Base-by-base conservation (phyloP, 176 grass and related monocot genomes). In the Juncus effusus region DNA sequence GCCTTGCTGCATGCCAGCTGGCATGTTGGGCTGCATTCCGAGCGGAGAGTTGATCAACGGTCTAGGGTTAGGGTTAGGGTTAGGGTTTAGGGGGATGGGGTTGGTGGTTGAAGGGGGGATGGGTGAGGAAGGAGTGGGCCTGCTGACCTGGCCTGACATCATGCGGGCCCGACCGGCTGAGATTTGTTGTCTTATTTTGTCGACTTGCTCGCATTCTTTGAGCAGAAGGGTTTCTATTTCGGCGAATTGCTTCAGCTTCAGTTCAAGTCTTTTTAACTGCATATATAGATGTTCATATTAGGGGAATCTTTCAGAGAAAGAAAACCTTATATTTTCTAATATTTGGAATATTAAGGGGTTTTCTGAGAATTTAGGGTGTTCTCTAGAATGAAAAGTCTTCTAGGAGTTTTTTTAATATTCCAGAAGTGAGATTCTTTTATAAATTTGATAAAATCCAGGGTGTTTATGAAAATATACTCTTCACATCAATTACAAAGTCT, bases 151-250 rank as follows among this genome's bases (percentile, higher is more conserved):
- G 4, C 44, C 44, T 47, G 44, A 79, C 53, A 86, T 67, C 76
- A 86, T 82, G 38, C 76, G 80, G 1, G 59, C 70, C 12, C 80
- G 77, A 5, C 86, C 82, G 16, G 88, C 80, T 45, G 78, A 75
- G 62, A 97, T 80, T 59, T 75, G 80, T 47, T 89, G 94, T 44
- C 88, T 82, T 28, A 74, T 54, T 67, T 81, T 80, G 52, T 99
- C 94, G 5, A 85, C 82, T 67, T 89, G 88, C 61, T 99, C 88
- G 35, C 94, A 99, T 84, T 99, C 94, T 78, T 97, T 97, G 67
- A 92, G 74, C 54, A 99, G 72, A 54, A 86, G 77, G 12, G 94
- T 99, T 77, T 99, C 94, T 10, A 99, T 77, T 74, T 99, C 88
- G 0, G 94, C 94, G 69, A 93, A 99, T 63, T 99, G 88, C 75